phyloP scores from a whole-genome alignment of 2,329 filamentous ascomycete species.

The Xylaria sp. region DNA sequence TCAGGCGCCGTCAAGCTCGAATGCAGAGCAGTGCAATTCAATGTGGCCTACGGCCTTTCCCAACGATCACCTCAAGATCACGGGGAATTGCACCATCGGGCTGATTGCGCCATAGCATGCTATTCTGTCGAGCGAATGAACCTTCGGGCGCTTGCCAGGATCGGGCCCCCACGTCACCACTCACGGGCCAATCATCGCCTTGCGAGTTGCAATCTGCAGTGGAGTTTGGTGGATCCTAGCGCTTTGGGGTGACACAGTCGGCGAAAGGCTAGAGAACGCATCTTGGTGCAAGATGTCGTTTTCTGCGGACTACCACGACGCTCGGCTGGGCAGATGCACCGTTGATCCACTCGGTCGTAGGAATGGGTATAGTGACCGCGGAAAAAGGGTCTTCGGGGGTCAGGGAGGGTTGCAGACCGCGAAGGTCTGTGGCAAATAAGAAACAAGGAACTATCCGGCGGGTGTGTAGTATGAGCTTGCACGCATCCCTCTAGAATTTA shows the following conservation, averaged over 20 bases:
- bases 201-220: slow-evolving; percentile 4
- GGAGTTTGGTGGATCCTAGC: slow-evolving; percentile 14
- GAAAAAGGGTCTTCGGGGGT: slow-evolving; percentile 18
- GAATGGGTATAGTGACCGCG: slow-evolving; percentile 9
- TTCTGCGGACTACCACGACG: slow-evolving; percentile 21
- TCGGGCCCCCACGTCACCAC: slow-evolving; percentile 33
- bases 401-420: slow-evolving; percentile 16
- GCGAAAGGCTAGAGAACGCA: slow-evolving; percentile 32
- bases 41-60: slow-evolving; percentile 29
- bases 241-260: slow-evolving; percentile 29
- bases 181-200: slow-evolving; percentile 40
- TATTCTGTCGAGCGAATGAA: slow-evolving; percentile 42
- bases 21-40: slow-evolving; percentile 36
- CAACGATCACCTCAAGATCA: slow-evolving; percentile 57
- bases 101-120: slow-evolving; percentile 49
- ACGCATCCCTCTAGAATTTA: not conserved
- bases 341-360: slow-evolving; percentile 29
- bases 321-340: slow-evolving; percentile 24
- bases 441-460: not conserved
- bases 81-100: slow-evolving; percentile 70
- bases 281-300: slow-evolving; percentile 32
- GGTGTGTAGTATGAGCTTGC: slow-evolving; percentile 14
- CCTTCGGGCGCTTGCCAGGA: slow-evolving; percentile 37
- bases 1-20: slow-evolving; percentile 40
- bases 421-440: slow-evolving; percentile 30